phyloP scores from a whole-genome alignment of 306 rosid species.

The Rosa multiflora region DNA sequence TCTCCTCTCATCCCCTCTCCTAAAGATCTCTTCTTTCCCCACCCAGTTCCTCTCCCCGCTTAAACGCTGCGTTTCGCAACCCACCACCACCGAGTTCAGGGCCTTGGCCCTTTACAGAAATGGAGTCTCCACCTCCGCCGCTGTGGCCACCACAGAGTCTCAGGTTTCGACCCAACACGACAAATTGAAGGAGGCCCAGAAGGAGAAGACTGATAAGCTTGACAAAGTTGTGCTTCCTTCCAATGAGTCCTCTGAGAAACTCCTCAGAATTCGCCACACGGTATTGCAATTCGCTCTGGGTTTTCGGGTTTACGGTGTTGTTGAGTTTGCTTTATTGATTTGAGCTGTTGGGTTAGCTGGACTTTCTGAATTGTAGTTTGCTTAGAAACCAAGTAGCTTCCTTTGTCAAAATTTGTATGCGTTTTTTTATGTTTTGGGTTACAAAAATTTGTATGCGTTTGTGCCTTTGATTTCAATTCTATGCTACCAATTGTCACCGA shows the following conservation, averaged over 20 bases:
- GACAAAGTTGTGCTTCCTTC: conserved; percentile 71
- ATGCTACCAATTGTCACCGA: neutral
- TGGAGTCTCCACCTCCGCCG: conserved; percentile 34
- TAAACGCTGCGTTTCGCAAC: conserved; percentile 31
- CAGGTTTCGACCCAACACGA: conserved; percentile 27
- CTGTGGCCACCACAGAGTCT: conserved; percentile 53
- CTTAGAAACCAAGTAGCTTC: neutral
- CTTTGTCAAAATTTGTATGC: neutral
- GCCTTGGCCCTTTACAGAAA: conserved; percentile 22
- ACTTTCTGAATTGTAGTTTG: neutral
- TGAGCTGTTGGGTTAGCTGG: neutral
- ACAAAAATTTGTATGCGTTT: neutral
- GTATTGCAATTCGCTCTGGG: conserved; percentile 29
- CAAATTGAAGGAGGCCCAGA: conserved; percentile 20
- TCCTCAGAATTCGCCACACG: conserved; percentile 93
- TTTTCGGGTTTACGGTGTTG: neutral
- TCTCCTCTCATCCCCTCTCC: conserved; percentile 33
- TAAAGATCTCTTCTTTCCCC: conserved; percentile 27
- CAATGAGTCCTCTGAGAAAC: conserved; percentile 71
- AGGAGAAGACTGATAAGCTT: conserved; percentile 14
- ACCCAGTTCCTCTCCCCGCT: conserved; percentile 18
- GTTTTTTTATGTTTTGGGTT: neutral
- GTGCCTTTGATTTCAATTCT: neutral
- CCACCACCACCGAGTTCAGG: conserved; percentile 6
- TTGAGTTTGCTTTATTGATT: neutral